These are phyloP conservation scores for Phtheirospermum japonicum DNA, from an alignment of 257 asterid genomes.

Conservation along the genomic window DNA sequence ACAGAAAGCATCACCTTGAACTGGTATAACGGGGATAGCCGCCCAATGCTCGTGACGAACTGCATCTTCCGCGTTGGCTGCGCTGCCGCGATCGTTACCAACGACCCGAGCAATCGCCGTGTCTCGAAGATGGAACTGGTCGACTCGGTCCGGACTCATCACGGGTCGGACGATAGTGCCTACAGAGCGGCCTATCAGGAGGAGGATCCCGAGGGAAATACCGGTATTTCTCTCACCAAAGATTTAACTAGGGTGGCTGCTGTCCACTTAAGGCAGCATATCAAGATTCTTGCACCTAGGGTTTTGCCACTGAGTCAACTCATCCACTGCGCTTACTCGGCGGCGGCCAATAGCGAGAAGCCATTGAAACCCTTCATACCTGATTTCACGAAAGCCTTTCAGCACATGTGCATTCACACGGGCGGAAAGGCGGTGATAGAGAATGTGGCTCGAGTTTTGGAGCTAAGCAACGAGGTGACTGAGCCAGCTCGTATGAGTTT, in stretches of 20 bases:
- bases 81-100: slow-evolving; percentile 52
- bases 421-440: slow-evolving; percentile 71
- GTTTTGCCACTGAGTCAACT: slow-evolving; percentile 59
- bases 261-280: slow-evolving; percentile 39
- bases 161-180: slow-evolving; percentile 55
- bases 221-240: slow-evolving; percentile 53
- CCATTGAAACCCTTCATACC: slow-evolving; percentile 36
- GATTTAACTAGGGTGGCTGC: slow-evolving; percentile 58
- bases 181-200: slow-evolving; percentile 57
- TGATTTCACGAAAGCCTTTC: slow-evolving; percentile 54
- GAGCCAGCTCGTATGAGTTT: slow-evolving; percentile 61
- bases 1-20: slow-evolving; percentile 55
- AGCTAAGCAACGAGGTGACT: slow-evolving; percentile 28
- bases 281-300: slow-evolving; percentile 47
- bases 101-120: slow-evolving; percentile 37
- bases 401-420: slow-evolving; percentile 62
- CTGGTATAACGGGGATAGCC: slow-evolving; percentile 60
- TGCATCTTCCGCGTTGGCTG: slow-evolving; percentile 69
- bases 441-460: slow-evolving; percentile 44
- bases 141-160: slow-evolving; percentile 56
- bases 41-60: slow-evolving; percentile 67
- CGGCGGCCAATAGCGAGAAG: slow-evolving; percentile 1
- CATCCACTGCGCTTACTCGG: slow-evolving; percentile 34
- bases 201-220: slow-evolving; percentile 57
- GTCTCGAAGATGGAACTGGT: slow-evolving; percentile 52